These are phyloP conservation scores for Firmiana major DNA, from an alignment of 345 rosid genomes.

Conservation along the genomic window DNA sequence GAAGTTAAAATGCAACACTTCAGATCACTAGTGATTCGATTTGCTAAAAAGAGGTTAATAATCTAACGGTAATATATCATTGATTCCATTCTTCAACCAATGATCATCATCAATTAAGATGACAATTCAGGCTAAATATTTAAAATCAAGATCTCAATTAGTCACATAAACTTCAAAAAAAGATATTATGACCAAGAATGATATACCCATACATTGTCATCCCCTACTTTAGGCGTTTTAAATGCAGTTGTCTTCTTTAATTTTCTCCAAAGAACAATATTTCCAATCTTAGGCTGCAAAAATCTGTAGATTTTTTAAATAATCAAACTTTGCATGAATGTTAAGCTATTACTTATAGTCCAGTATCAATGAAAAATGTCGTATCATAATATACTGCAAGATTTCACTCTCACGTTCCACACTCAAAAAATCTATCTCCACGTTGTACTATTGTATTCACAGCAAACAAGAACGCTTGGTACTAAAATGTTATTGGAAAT, in stretches of 20 bases:
- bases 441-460: neutral
- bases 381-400: neutral
- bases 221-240: neutral
- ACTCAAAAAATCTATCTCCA: neutral
- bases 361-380: neutral
- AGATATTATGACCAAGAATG: neutral
- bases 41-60: neutral
- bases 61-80: neutral
- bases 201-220: neutral
- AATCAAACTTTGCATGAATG: neutral
- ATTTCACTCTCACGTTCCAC: neutral
- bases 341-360: neutral
- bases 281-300: neutral
- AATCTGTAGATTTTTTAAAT: neutral
- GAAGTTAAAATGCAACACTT: neutral
- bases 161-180: neutral
- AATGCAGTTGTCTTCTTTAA: neutral
- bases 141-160: slow-evolving; percentile 33
- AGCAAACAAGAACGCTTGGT: neutral
- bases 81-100: neutral
- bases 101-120: neutral
- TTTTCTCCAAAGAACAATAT: neutral
- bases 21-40: neutral
- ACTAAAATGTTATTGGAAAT: neutral
- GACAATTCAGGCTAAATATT: neutral